Percentiles rank a stretch among this genome's conserved stretches.
These are phyloP conservation scores for Pisolithus orientalis DNA, from an alignment of 768 basidiomycete species.

Conservation along the genomic window DNA sequence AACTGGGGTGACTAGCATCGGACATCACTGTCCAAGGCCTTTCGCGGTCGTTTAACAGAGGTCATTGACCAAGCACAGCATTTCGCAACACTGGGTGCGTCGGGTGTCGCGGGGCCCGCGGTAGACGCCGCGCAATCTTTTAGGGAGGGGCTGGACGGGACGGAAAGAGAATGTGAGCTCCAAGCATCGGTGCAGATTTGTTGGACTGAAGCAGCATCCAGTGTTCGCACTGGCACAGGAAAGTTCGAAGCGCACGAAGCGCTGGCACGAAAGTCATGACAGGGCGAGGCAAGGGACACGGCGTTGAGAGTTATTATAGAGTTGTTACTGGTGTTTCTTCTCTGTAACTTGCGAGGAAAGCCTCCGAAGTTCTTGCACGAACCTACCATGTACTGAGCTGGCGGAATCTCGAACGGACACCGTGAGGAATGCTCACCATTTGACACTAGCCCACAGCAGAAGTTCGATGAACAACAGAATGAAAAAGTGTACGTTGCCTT, in stretches of 20 bases:
- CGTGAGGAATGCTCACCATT: constrained; percentile 50
- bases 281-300: constrained; percentile 45
- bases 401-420: not conserved
- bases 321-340: constrained; percentile 18
- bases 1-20: not conserved
- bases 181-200: not conserved
- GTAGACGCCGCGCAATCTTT: constrained; percentile 68
- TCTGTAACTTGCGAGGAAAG: constrained; percentile 15
- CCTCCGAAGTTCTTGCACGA: constrained; percentile 55
- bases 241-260: constrained; percentile 67
- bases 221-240: constrained; percentile 87
- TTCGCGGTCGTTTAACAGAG: constrained; percentile 70
- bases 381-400: constrained; percentile 38
- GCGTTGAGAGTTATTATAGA: constrained; percentile 28
- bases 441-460: constrained; percentile 71
- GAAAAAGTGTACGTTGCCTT: constrained; percentile 63
- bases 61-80: constrained; percentile 85
- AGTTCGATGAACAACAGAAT: constrained; percentile 59
- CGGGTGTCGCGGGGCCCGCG: constrained; percentile 44
- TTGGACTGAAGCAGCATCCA: constrained; percentile 25
- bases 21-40: constrained; percentile 45
- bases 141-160: constrained; percentile 87
- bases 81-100: constrained; percentile 65
- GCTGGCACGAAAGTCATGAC: constrained; percentile 78
- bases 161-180: constrained; percentile 83